Conservation (phyloP, 768 basidiomycete genomes). For the Gyrodon lividus region DNA sequence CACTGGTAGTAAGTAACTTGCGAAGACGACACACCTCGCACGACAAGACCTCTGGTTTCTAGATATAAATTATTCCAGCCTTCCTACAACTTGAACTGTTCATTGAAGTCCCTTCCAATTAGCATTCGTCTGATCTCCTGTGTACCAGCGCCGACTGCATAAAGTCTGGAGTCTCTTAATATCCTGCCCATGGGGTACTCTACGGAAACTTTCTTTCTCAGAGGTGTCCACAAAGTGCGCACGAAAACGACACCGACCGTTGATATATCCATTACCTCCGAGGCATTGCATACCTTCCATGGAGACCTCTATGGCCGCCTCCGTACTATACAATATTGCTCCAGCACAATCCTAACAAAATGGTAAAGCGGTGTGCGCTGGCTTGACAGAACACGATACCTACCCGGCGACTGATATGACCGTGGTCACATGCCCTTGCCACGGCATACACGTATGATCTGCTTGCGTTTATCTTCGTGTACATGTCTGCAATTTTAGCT, state of each 20-base stretch:
- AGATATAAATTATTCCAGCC: too few species aligned
- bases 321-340: slow-evolving; percentile 90
- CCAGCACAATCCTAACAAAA: slow-evolving; percentile 86
- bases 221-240: neutral
- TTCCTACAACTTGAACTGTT: slow-evolving; percentile 45
- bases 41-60: too few species aligned
- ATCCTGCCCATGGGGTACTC: slow-evolving; percentile 91
- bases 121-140: slow-evolving; percentile 95
- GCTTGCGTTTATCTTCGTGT: slow-evolving; percentile 86
- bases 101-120: slow-evolving; percentile 91
- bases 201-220: slow-evolving; percentile 33
- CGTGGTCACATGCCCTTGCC: slow-evolving; percentile 81
- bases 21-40: too few species aligned
- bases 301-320: slow-evolving; percentile 88
- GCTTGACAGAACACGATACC: slow-evolving; percentile 24
- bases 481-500: slow-evolving; percentile 92
- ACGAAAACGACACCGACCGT: slow-evolving; percentile 49
- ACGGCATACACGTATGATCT: slow-evolving; percentile 93
- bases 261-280: slow-evolving; percentile 95
- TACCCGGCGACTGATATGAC: slow-evolving; percentile 75
- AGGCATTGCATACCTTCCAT: slow-evolving; percentile 91
- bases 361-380: slow-evolving; percentile 2
- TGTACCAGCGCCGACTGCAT: slow-evolving; percentile 95
- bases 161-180: slow-evolving; percentile 82
- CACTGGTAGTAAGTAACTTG: too few species aligned